phyloP scores from a whole-genome alignment of 2,329 filamentous ascomycete genomes.

The Metarhizium brunneum region DNA sequence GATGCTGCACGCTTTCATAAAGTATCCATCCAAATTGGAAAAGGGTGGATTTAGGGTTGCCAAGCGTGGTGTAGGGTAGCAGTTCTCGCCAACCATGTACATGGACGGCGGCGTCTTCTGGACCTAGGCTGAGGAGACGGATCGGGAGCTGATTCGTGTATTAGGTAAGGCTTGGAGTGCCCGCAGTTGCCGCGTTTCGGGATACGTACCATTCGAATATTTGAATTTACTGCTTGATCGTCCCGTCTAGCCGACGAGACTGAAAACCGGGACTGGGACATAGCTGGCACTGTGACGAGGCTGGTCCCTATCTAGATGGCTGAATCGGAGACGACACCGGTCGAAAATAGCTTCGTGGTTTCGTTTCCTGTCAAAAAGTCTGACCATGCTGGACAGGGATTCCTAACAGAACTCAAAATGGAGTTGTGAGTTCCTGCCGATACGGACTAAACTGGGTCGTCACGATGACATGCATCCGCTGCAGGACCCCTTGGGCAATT shows the following conservation, averaged over 20 bases:
- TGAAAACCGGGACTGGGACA: not conserved
- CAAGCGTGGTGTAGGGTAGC: no score
- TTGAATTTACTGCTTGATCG: constrained; percentile 14
- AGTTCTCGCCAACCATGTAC: no score
- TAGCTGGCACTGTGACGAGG: not conserved
- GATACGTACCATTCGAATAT: constrained; percentile 9
- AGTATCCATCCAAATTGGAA: no score
- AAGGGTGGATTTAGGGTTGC: no score
- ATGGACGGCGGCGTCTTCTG: no score
- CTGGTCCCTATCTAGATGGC: not conserved
- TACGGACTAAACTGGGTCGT: not conserved
- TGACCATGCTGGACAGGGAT: not conserved
- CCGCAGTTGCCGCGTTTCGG: constrained; percentile 5
- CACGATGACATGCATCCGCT: not conserved
- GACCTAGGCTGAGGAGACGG: no score
- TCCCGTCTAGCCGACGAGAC: constrained; percentile 12
- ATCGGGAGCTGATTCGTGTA: no score
- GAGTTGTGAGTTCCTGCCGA: not conserved
- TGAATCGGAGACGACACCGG: not conserved
- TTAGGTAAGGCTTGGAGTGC: not conserved
- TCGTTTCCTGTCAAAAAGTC: not conserved
- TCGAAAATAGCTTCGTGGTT: no score
- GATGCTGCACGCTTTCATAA: not conserved
- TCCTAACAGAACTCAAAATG: not conserved
- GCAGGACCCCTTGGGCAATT: constrained; percentile 7